These are phyloP conservation scores for Phytopythium montanum DNA, from an alignment of 352 stramenopile species.

Conservation along the genomic window DNA sequence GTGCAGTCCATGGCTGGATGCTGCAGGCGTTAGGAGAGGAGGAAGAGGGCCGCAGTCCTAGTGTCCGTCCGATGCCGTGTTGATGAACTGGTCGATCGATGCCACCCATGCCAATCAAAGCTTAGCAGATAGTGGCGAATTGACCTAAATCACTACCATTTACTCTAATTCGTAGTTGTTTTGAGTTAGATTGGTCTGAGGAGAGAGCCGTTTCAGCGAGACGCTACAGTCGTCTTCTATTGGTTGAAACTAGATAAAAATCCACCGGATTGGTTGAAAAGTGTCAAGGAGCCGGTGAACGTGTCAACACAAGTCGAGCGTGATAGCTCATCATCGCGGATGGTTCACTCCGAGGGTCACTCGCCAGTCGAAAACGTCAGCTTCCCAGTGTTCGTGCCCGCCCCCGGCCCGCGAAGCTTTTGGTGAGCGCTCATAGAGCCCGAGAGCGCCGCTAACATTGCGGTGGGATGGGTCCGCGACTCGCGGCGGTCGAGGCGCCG, in stretches of 20 bases:
- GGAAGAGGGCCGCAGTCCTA: neutral
- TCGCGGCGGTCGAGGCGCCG: neutral
- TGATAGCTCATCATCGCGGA: neutral
- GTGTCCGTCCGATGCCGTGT: neutral
- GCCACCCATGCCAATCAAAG: neutral
- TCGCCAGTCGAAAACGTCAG: neutral
- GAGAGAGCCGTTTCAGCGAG: neutral
- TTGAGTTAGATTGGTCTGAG: neutral
- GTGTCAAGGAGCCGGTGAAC: neutral
- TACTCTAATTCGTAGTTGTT: neutral
- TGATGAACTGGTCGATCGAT: neutral
- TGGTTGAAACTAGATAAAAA: slow-evolving; percentile 1
- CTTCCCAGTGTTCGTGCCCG: neutral
- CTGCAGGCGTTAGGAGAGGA: neutral
- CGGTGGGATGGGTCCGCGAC: neutral
- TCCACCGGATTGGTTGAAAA: slow-evolving; percentile 4
- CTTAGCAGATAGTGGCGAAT: neutral
- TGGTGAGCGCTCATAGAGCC: neutral
- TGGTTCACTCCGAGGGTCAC: too few species aligned
- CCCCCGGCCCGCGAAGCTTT: neutral
- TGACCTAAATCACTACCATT: neutral
- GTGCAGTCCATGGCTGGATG: slow-evolving; percentile 54
- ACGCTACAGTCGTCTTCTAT: neutral
- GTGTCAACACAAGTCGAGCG: neutral
- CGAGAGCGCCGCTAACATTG: neutral